A percentile compares a stretch with the other conserved stretches of the same genome.
Evolutionary conservation across 2,329 filamentous ascomycete genomes (phyloP).

Genomic region (Beauveria scarabaeidicola): DNA sequence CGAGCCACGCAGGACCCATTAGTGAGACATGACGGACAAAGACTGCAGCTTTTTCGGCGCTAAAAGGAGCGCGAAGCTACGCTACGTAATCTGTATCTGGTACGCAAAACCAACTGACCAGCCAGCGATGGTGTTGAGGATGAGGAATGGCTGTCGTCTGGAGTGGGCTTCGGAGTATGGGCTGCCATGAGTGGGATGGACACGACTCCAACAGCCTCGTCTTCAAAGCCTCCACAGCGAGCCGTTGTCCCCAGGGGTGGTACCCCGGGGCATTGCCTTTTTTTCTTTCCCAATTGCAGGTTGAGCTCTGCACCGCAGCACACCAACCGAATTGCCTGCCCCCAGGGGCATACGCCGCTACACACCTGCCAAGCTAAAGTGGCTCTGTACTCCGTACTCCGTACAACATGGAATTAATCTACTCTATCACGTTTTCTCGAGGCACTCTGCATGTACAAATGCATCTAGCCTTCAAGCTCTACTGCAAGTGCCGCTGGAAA

Average conservation of each 20-base stretch:
- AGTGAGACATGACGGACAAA: background rate
- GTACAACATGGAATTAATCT: background rate
- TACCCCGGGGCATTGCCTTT: background rate
- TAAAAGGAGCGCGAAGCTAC: background rate
- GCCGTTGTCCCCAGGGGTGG: background rate
- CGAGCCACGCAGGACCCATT: background rate
- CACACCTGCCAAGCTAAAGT: too few species aligned
- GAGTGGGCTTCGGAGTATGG: background rate
- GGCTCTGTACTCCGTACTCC: too few species aligned
- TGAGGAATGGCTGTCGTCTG: background rate
- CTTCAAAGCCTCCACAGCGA: background rate
- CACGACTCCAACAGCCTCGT: conserved; percentile 2
- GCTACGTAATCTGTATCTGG: background rate
- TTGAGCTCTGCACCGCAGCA: background rate
- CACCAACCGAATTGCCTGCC: background rate
- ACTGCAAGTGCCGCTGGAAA: too few species aligned
- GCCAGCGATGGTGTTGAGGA: background rate
- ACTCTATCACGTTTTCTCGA: too few species aligned
- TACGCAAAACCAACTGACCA: background rate
- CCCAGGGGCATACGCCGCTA: background rate
- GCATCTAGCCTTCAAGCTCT: too few species aligned
- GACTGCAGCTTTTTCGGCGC: background rate
- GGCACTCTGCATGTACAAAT: too few species aligned
- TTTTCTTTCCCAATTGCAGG: background rate
- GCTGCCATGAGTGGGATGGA: background rate